phyloP scores from a whole-genome alignment of 768 basidiomycete genomes.

The Mycena sanguinolenta region DNA sequence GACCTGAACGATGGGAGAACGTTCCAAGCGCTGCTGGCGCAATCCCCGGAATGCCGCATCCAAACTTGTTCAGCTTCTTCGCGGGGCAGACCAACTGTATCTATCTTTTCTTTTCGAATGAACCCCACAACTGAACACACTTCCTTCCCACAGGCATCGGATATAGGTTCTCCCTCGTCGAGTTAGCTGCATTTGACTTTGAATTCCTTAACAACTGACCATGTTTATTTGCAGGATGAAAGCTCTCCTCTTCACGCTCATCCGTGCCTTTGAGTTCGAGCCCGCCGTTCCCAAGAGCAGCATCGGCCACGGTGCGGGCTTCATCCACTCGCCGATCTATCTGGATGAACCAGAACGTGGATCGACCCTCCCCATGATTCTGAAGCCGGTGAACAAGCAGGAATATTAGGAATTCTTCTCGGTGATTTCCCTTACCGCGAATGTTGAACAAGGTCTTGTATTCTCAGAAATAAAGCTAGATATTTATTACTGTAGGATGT shows the following conservation, averaged over 20 bases:
- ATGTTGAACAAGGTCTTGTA: no score
- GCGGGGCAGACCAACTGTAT: slow-evolving; percentile 54
- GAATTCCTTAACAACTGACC: background rate
- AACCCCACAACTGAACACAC: no score
- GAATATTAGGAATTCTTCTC: background rate
- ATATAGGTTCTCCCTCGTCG: slow-evolving; percentile 44
- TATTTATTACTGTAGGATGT: no score
- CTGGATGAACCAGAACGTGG: background rate
- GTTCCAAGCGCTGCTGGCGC: slow-evolving; percentile 56
- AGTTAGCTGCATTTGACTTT: background rate
- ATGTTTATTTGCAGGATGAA: slow-evolving; percentile 35
- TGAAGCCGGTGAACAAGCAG: slow-evolving; percentile 16
- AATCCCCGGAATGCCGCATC: slow-evolving; percentile 70
- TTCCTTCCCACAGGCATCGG: slow-evolving; percentile 60
- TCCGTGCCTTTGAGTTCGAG: slow-evolving; percentile 26
- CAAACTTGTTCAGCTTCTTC: slow-evolving; percentile 71
- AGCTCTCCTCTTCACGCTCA: slow-evolving; percentile 39
- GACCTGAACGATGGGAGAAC: slow-evolving; percentile 18
- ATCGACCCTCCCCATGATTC: slow-evolving; percentile 32
- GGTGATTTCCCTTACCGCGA: no score
- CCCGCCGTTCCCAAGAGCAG: slow-evolving; percentile 33
- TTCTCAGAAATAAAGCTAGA: no score
- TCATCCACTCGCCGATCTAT: slow-evolving; percentile 15
- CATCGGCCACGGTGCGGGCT: slow-evolving; percentile 33
- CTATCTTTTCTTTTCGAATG: background rate